Conservation (phyloP, 1,284 basidiomycete species). For the Microbotryum scabiosae region DNA sequence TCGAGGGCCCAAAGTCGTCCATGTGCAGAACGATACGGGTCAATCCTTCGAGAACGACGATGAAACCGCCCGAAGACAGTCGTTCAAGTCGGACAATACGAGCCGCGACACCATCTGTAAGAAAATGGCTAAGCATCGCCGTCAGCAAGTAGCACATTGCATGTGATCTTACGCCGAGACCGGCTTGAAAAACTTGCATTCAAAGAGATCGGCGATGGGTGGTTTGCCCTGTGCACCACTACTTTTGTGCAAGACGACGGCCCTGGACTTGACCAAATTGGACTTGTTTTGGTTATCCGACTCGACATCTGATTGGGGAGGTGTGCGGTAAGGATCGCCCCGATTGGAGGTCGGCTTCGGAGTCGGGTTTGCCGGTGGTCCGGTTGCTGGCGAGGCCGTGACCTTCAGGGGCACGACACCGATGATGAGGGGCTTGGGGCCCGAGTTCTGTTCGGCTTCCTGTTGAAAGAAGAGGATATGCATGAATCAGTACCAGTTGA, state of each 20-base stretch:
- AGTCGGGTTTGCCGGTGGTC: background rate
- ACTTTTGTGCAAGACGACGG: background rate
- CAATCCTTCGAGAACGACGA: slow-evolving; percentile 30
- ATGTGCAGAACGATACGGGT: slow-evolving; percentile 22
- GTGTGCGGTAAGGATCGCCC: no score
- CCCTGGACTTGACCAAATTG: background rate
- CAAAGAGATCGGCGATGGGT: slow-evolving; percentile 11
- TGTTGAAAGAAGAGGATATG: background rate
- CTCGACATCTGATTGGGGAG: no score
- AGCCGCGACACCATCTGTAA: slow-evolving; percentile 20
- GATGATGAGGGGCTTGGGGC: slow-evolving; percentile 16
- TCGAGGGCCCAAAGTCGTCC: background rate
- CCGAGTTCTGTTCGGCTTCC: slow-evolving; percentile 5
- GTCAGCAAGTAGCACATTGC: background rate
- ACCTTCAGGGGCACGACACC: slow-evolving; percentile 28
- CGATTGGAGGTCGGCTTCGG: no score
- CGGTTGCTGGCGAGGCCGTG: background rate
- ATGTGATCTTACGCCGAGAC: no score
- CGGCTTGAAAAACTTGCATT: slow-evolving; percentile 7
- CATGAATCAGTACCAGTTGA: background rate
- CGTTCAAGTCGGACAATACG: slow-evolving; percentile 33
- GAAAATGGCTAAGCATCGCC: background rate
- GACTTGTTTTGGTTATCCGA: background rate
- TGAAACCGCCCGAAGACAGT: slow-evolving; percentile 17
- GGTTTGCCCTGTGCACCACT: background rate